Base-by-base conservation (phyloP, 2,329 filamentous ascomycete genomes). In the Teratosphaeriaceae sp. region DNA sequence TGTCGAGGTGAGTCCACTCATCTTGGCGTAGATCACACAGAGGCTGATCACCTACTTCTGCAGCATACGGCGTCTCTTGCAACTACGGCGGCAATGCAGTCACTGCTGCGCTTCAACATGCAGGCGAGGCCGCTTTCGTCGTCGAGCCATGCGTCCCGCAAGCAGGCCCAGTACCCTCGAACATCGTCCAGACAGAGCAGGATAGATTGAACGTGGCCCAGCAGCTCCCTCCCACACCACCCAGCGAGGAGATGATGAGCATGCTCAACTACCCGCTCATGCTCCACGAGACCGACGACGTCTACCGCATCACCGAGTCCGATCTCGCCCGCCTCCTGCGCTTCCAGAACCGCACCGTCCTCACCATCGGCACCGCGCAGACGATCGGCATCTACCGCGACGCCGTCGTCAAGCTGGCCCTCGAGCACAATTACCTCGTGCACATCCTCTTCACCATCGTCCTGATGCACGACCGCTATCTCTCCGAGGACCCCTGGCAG, bases 361-460 rank as follows among this genome's bases (percentile, higher is more conserved):
- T 50, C 16, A 54, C 53, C 2, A 48, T 57, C 12, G 57, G 58
- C 11, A 57, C 53, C 11, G 44, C 43, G 15, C 44, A 51, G 12
- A 51, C 49, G 1, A 44, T 51, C 15, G 42, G 45, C 20, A 41
- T 56, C 5, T 61, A 57, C 34, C 51, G 48, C 21, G 42, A 47
- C 21, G 44, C 50, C 15, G 23, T 51, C 5, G 31, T 47, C 16
- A 33, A 39, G 13, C 38, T 54, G 3, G 46, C 23, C n/a, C 19
- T 23, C 20, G 26, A 26, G 8, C 62, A 75, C 38, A 66, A 71
- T 0, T 78, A 74, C 42, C 62, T 80, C 4, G 69, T 78, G 61
- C 76, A 80, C 54, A 63, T 72, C 36, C 64, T 78, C 15, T 61
- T 79, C 22, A 66, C 72, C 16, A 52, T 79, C 18, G 72, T 76